A percentile compares a stretch with the other conserved stretches of the same genome.
Conservation (phyloP, 768 basidiomycete species). For the Trametes sanguinea region DNA sequence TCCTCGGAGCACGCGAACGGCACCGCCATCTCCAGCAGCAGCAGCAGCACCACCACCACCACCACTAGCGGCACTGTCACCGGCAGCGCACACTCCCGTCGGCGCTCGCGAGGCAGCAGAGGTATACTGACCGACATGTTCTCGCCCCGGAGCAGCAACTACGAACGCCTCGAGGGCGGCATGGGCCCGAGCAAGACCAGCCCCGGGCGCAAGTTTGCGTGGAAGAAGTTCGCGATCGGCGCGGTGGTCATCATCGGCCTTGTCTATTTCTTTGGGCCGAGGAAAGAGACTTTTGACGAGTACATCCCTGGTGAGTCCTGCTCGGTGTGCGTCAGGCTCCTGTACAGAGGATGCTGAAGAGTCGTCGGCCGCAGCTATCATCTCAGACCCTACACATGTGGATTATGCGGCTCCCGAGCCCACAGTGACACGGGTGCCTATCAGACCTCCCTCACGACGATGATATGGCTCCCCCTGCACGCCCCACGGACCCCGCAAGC, state of each 20-base stretch:
- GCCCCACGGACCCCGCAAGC: slow-evolving; percentile 62
- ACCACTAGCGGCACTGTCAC: background rate
- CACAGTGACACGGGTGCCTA: background rate
- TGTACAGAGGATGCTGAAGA: background rate
- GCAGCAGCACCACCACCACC: background rate
- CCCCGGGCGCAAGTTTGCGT: slow-evolving; percentile 39
- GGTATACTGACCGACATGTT: slow-evolving; percentile 23
- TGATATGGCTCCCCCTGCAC: slow-evolving; percentile 22
- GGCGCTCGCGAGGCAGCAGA: slow-evolving; percentile 11
- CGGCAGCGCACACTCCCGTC: slow-evolving; percentile 4
- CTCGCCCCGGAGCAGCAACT: slow-evolving; percentile 46
- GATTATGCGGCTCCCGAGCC: slow-evolving; percentile 1
- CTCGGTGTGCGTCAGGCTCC: background rate
- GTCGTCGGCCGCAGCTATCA: slow-evolving; percentile 15
- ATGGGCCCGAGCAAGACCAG: slow-evolving; percentile 48
- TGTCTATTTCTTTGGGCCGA: slow-evolving; percentile 69
- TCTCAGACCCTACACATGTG: slow-evolving; percentile 8
- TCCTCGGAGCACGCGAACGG: slow-evolving; percentile 6
- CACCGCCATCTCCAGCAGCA: background rate
- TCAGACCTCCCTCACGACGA: slow-evolving; percentile 16
- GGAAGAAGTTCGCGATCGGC: slow-evolving; percentile 70
- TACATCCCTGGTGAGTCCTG: slow-evolving; percentile 32
- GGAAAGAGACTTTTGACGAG: slow-evolving; percentile 35
- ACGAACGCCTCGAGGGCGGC: slow-evolving; percentile 64
- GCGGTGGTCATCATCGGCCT: slow-evolving; percentile 56